Percentiles rank a stretch among this genome's conserved stretches.
These are phyloP conservation scores for Acanthamoeba sp. DNA, from an alignment of 208 protist genomes.

Conservation along the genomic window DNA sequence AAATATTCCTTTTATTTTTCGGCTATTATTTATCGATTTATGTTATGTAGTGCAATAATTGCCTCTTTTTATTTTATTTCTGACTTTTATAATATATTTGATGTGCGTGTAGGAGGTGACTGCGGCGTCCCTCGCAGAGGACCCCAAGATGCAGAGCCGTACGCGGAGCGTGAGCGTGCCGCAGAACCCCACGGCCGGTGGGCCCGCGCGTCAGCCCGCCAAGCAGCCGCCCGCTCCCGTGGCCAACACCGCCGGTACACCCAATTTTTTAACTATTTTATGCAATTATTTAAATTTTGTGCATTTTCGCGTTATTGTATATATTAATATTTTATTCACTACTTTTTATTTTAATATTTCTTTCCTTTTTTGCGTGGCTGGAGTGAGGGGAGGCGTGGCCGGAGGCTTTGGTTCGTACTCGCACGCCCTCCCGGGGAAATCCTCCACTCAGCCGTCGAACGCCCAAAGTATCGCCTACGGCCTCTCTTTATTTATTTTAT, in stretches of 20 bases:
- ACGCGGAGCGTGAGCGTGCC: background rate
- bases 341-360: background rate
- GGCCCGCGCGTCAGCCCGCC: background rate
- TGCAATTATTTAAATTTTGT: background rate
- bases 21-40: no score
- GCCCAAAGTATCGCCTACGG: background rate
- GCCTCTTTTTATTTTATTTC: background rate
- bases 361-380: background rate
- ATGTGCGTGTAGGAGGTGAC: background rate
- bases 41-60: no score
- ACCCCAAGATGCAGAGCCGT: background rate
- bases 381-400: slow-evolving; percentile 1
- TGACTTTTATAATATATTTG: background rate
- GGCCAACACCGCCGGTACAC: background rate
- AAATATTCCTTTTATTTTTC: background rate
- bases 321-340: background rate
- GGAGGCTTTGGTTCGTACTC: slow-evolving; percentile 26
- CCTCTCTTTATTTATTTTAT: background rate
- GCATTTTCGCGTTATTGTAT: background rate
- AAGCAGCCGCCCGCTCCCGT: background rate
- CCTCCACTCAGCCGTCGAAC: background rate
- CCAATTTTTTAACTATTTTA: background rate
- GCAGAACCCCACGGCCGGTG: background rate
- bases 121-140: background rate
- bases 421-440: slow-evolving; percentile 7